phyloP scores from a whole-genome alignment of 2,329 filamentous ascomycete genomes.

The Ascochyta clinopodiicola region DNA sequence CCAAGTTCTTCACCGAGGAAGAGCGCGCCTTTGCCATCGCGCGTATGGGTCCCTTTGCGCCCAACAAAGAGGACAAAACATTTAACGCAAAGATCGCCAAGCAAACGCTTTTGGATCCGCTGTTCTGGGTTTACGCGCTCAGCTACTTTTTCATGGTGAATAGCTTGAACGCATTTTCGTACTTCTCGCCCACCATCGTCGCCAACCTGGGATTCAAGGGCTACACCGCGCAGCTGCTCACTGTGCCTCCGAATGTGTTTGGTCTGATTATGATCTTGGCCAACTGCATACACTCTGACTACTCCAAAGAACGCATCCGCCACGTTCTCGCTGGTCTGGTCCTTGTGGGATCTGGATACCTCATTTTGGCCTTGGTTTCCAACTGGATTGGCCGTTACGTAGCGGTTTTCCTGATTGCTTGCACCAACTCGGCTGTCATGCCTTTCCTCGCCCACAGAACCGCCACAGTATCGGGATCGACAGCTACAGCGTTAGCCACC shows the following conservation, averaged over 20 bases:
- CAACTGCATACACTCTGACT: conserved; percentile 32
- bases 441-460: conserved; percentile 31
- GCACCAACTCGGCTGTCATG: conserved; percentile 30
- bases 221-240: conserved; percentile 69
- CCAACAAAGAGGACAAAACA: conserved; percentile 47
- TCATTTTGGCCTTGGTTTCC: conserved; percentile 24
- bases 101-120: conserved; percentile 57
- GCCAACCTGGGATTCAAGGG: conserved; percentile 62
- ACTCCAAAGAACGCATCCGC: conserved; percentile 29
- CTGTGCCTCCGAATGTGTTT: conserved; percentile 69
- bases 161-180: conserved; percentile 53
- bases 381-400: conserved; percentile 33
- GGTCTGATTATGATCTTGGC: conserved; percentile 58
- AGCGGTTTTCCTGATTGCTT: conserved; percentile 31
- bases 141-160: conserved; percentile 35
- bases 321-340: conserved; percentile 24
- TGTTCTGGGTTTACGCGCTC: conserved; percentile 60
- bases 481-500: conserved; percentile 30
- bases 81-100: conserved; percentile 57
- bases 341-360: conserved; percentile 27
- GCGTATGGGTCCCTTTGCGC: conserved; percentile 61
- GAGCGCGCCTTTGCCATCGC: conserved; percentile 75
- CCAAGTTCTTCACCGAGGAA: conserved; percentile 70
- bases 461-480: conserved; percentile 29
- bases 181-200: conserved; percentile 70